Evolutionary conservation across 768 basidiomycete genomes (phyloP).

Genomic region (Lentinula lateritia): DNA sequence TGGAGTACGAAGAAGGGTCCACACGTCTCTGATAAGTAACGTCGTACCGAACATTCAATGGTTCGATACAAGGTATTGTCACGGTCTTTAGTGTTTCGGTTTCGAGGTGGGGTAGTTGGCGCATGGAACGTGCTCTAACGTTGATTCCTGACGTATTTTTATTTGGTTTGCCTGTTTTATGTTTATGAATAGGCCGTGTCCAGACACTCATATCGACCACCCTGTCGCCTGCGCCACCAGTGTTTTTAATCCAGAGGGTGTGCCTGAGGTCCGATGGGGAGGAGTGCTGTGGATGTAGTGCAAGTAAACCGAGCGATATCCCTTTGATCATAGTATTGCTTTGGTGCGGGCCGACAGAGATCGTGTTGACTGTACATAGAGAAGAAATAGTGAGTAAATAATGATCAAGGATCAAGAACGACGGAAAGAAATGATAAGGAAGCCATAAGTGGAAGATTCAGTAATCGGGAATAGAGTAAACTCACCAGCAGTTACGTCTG

Average conservation of each 20-base stretch:
- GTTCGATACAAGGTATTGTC: conserved; percentile 57
- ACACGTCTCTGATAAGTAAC: conserved; percentile 48
- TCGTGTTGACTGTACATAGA: conserved; percentile 45
- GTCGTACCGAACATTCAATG: conserved; percentile 50
- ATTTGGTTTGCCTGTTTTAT: background rate
- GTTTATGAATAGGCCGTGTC: conserved; percentile 31
- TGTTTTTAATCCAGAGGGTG: conserved; percentile 48
- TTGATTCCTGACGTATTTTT: conserved; percentile 5
- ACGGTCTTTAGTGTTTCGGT: conserved; percentile 68
- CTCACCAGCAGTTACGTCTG: conserved; percentile 61
- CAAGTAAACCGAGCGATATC: conserved; percentile 57
- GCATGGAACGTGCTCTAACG: too few species aligned
- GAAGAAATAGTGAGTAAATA: background rate
- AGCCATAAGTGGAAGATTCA: background rate
- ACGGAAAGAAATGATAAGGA: background rate
- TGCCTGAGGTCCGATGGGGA: background rate
- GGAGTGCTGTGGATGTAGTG: conserved; percentile 15
- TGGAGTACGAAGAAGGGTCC: conserved; percentile 27
- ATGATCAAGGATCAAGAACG: background rate
- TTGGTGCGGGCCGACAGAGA: conserved; percentile 55
- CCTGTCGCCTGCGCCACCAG: conserved; percentile 63
- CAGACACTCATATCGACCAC: conserved; percentile 79
- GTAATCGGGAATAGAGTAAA: background rate
- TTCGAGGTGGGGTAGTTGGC: conserved; percentile 17
- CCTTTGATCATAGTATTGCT: conserved; percentile 74